Base-by-base conservation (phyloP, 179 eudicot genomes). In the Patellifolia procumbens region DNA sequence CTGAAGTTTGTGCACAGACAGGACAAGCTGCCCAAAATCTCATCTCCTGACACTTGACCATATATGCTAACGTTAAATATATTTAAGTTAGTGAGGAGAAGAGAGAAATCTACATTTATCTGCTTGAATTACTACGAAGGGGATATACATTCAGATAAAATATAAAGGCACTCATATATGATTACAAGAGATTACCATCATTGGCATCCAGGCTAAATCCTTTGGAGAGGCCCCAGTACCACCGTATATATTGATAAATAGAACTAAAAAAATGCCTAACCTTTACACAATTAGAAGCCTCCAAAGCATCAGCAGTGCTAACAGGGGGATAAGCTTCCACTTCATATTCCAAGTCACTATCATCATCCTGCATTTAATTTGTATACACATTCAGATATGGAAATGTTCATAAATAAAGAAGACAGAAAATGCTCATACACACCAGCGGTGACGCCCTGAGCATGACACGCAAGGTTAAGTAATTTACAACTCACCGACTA, bases 321-420 rank as follows among this genome's bases (percentile, higher is more conserved):
- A 86, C 81, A 72, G 89, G 73, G 60, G 98, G 97, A 35, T 77
- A 58, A 64, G 89, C 84, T 82, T 93, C 96, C 85, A 90, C 16
- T 72, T 94, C 96, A 74, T 70, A 85, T 60, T 94, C 98, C 66
- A 94, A 80, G 85, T 94, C 98, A 86, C 98, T 94, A 62, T 94
- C 98, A 80, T 88, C 92, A 75, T 90, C 98, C 95, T 92, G 82
- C 68, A 81, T 70, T 20, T 29, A 67, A 65, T 43, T 65, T 13
- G 17, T 19, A 72, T 7, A 63, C 45, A 34, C 70, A 64, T 53
- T 65, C 42, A 48, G 68, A 55, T 24, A 65, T 26, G 32, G 26
- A 58, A 58, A 17, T 11, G 32, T 24, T 58, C 17, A 2, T 3
- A 28, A 28, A 58, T 28, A 16, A 28, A 13, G 19, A 58, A 58